Evolutionary conservation across 768 basidiomycete genomes (phyloP).

Genomic region (Boletus vermiculosoides): DNA sequence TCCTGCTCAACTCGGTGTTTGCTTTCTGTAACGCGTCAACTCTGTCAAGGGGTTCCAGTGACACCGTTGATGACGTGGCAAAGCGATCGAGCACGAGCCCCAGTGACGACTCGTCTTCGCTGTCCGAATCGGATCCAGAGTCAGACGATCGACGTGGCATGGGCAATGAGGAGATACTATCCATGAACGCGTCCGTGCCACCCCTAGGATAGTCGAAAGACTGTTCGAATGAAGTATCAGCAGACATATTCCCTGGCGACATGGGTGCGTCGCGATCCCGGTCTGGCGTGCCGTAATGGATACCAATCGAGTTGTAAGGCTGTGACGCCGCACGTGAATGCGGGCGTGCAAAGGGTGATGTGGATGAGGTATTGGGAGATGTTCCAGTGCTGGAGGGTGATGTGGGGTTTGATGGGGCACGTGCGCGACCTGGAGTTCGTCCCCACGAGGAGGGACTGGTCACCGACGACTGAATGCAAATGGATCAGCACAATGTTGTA

Average conservation of each 20-base stretch:
- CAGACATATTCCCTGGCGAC: conserved; percentile 37
- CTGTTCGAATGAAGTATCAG: conserved; percentile 31
- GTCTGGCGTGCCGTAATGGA: conserved; percentile 44
- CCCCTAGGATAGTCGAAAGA: conserved; percentile 39
- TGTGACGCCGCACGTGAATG: conserved; percentile 62
- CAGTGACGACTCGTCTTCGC: conserved; percentile 48
- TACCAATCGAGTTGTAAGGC: conserved; percentile 40
- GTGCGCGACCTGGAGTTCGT: conserved; percentile 47
- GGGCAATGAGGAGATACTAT: conserved; percentile 52
- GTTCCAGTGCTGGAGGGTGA: conserved; percentile 31
- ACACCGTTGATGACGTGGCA: conserved; percentile 58
- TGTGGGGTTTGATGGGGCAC: conserved; percentile 73
- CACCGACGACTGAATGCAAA: conserved; percentile 30
- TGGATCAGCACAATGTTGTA: conserved; percentile 9
- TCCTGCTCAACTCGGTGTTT: conserved; percentile 73
- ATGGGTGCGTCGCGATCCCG: conserved; percentile 29
- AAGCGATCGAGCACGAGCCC: conserved; percentile 63
- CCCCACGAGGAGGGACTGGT: conserved; percentile 46
- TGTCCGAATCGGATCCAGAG: conserved; percentile 50
- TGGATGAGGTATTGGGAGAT: conserved; percentile 44
- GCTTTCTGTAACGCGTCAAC: conserved; percentile 70
- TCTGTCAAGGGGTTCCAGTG: conserved; percentile 70
- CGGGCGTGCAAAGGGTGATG: conserved; percentile 54
- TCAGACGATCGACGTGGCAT: conserved; percentile 49
- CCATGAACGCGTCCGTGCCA: conserved; percentile 41